phyloP scores from a whole-genome alignment of 2,329 filamentous ascomycete genomes.

The Aspergillus flavus region DNA sequence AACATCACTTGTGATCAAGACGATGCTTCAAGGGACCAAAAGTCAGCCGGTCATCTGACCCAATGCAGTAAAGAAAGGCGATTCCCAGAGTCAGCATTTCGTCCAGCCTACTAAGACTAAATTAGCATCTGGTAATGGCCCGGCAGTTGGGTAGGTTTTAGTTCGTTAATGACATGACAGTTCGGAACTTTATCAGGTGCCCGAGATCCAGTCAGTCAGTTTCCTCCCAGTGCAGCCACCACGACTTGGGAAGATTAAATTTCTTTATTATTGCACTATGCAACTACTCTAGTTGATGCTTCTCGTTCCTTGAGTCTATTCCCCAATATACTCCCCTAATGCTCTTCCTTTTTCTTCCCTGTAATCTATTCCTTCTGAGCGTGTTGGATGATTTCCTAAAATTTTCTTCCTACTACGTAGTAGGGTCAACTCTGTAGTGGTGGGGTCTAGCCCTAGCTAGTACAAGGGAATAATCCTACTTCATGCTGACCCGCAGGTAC shows the following conservation, averaged over 20 bases:
- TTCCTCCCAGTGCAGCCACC: neutral
- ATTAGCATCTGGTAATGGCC: slow-evolving; percentile 3
- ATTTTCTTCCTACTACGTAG: neutral
- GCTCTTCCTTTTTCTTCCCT: neutral
- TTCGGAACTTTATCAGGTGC: neutral
- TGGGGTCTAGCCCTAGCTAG: neutral
- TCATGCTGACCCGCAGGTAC: neutral
- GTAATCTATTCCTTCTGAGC: neutral
- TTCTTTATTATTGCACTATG: neutral
- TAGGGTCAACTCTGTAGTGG: neutral
- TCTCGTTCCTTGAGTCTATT: neutral
- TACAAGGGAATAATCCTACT: no score
- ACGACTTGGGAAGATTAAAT: neutral
- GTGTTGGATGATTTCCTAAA: neutral
- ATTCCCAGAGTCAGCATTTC: neutral
- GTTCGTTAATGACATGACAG: neutral
- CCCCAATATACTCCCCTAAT: neutral
- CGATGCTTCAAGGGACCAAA: neutral
- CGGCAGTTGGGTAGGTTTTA: slow-evolving; percentile 7
- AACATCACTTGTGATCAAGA: neutral
- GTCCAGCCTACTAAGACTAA: neutral
- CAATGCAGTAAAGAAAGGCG: neutral
- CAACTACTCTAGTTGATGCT: neutral
- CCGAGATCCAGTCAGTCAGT: neutral
- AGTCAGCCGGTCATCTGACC: neutral